Evolutionary conservation across 306 rosid genomes (phyloP), one percentile per base, ranked within the genome.

Genomic region (Cucurbita moschata): DNA sequence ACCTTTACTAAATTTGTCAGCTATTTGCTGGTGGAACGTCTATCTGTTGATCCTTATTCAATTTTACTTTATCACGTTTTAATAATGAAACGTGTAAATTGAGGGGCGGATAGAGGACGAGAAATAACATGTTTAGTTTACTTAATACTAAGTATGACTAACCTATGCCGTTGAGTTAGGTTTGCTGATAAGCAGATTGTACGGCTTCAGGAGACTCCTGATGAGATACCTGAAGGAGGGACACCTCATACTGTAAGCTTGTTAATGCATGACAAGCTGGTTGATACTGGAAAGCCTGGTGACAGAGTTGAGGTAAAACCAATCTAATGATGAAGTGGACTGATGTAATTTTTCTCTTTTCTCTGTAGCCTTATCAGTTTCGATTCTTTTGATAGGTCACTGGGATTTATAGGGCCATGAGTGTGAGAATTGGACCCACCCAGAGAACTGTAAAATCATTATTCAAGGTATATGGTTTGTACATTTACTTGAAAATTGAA

Each of bases 171-270:
- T 67, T 55, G 47, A 80, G 61, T 64, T 73, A 94, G 99, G 83
- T 94, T 91, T 77, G 77, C 92, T 5, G 99, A 94, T 79, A 94
- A 91, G 87, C 97, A 94, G 83, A 94, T 94, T 79, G 99, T 94
- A 83, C 84, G 91, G 88, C 88, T 94, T 71, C 99, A 94, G 82
- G 97, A 94, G 89, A 94, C 96, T 38, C 99, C 97, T 61, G 97
- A 94, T 56, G 97, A 94, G 81, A 94, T 94, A 51, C 99, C 97
- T 23, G 99, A 94, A 38, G 99, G 99, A 76, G 99, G 99, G 60
- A 94, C 99, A 42, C 97, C 99, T 38, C 99, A 94, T 84, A 91
- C 96, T 3, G 99, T 94, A 63, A 94, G 96, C 85, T 81, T 94
- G 88, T 84, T 94, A 82, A 76, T 94, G 96, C 97, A 94, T 70